These are phyloP conservation scores for Astragalus membranaceus DNA, from an alignment of 306 rosid genomes.

Conservation along the genomic window DNA sequence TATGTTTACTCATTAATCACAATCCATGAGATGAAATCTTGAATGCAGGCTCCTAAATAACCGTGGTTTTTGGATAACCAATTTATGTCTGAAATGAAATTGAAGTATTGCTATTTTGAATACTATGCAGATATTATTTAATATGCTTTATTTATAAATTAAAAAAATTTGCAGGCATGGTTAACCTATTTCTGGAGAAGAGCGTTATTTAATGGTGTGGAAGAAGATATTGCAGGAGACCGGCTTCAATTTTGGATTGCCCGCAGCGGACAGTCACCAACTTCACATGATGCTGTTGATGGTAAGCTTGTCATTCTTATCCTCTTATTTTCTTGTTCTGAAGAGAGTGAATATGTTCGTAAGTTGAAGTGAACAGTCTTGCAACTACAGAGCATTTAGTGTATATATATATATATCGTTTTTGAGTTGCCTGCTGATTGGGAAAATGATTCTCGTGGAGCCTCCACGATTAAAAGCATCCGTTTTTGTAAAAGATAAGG, in stretches of 20 bases:
- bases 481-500: too few species aligned
- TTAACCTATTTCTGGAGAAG: conserved; percentile 94
- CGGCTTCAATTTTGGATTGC: conserved; percentile 80
- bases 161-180: conserved; percentile 60
- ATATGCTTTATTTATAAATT: background rate
- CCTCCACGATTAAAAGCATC: background rate
- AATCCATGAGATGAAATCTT: background rate
- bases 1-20: background rate
- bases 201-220: conserved; percentile 80
- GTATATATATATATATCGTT: background rate
- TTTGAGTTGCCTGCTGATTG: background rate
- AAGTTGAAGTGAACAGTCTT: background rate
- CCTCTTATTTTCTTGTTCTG: conserved; percentile 1
- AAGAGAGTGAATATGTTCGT: background rate
- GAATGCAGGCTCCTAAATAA: conserved; percentile 1
- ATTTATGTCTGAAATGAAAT: conserved; percentile 2
- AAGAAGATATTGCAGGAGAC: conserved; percentile 87
- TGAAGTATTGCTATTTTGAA: background rate
- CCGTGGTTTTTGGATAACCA: conserved; percentile 7
- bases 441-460: background rate
- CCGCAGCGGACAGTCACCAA: conserved; percentile 66
- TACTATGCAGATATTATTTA: background rate
- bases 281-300: conserved; percentile 95
- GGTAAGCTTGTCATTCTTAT: conserved; percentile 41
- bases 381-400: background rate